Evolutionary conservation across 768 basidiomycete species (phyloP), one percentile per base, ranked within the genome.

Genomic region (Cyclocybe cylindracea): DNA sequence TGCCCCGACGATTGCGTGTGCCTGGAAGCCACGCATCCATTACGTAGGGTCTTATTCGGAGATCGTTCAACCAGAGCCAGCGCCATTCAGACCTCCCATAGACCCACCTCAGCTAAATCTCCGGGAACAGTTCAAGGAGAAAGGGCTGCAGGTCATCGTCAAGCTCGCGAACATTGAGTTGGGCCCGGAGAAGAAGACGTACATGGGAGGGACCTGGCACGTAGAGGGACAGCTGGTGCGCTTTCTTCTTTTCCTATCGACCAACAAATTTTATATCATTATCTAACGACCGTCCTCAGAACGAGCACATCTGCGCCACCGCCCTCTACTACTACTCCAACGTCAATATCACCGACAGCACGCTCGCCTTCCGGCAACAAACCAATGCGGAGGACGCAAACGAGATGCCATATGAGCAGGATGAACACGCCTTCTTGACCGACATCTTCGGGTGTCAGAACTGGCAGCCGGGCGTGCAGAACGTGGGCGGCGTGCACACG

Each of bases 401-500:
- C 4, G 49, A 59, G 1, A 32, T 66, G 37, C 40, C 53, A 10
- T 62, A 65, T 38, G 43, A 40, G 9, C 73, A 71, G 14, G 16
- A 61, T 8, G 39, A 67, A 10, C 61, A 70, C 39, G 58, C 57
- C 0, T 73, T 67, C 66, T 63, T 72, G 1, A 11, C 42, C 3
- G 53, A 40, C 5, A 51, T 73, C 34, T 70, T 65, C 48, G 68
- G 68, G 14, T 56, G 58, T 19, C 43, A 56, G 19, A 61, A 63
- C 8, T 48, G 60, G 14, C 64, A 50, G 2, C 48, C 64, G 10
- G 52, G 55, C 0, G 51, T 72, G 1, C 67, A 72, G 52, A 46
- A 66, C 10, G 41, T 73, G 7, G 76, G 76, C 0, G 41, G 58
- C 1, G 60, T 78, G 11, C 58, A 63, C 8, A 72, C 75, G 5